Evolutionary conservation across 140 eudicot genomes (phyloP), one percentile per base, ranked within the genome.

Genomic region (Ambrosia hybrid): DNA sequence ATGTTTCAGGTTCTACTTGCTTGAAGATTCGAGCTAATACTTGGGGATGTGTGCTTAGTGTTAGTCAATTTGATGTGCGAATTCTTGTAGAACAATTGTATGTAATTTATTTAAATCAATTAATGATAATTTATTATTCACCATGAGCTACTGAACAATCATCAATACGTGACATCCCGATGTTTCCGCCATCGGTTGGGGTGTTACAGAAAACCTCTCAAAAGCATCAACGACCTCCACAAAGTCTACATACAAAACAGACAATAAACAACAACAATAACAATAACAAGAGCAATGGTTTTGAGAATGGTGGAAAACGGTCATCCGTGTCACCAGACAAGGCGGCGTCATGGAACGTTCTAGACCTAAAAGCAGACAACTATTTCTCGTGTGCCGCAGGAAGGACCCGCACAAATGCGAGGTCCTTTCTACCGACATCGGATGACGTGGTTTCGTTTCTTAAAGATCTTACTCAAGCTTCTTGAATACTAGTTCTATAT

Each of bases 331-430:
- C 74, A 9, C 78, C 86, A 0, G 96, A 92, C 70, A 87, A 80
- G 73, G 83, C 66, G 26, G 26, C 26, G 0, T 78, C 96, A 17
- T 94, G 96, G 96, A 87, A 78, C 56, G 94, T 94, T 67, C 89
- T 94, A 2, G 99, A 94, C 77, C 78, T 94, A 5, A 86, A 88
- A 36, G 92, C 85, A 68, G 97, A 90, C 52, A 90, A 94, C 67
- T 94, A 94, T 75, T 94, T 94, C 83, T 94, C 99, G 15, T 90
- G 96, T 76, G 79, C 97, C 0, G 96, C 88, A 34, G 91, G 97
- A 46, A 76, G 96, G 3, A 86, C 83, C 37, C 89, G 97, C 4
- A 84, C 97, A 48, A 90, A 85, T 34, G 99, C 99, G 8, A 82
- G 97, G 43, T 93, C 87, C 65, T 80, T 79, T 52, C 78, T 93